Conservation (phyloP, 2,329 filamentous ascomycete species). For the Whalleya microplaca region DNA sequence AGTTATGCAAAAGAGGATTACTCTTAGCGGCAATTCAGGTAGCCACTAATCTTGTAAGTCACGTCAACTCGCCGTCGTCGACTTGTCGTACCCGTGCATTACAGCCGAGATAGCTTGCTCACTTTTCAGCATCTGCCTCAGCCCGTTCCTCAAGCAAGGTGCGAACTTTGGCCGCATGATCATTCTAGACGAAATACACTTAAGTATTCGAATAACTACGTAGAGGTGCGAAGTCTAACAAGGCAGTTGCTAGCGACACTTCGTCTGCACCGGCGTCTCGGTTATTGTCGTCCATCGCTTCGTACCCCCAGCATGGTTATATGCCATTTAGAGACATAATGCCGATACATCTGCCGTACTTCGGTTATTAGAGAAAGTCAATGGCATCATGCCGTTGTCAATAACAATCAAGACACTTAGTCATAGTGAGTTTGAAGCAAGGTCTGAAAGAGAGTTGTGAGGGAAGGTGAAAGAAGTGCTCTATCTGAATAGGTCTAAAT, state of each 20-base stretch:
- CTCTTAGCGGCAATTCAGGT: conserved; percentile 2
- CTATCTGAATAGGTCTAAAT: too few species aligned
- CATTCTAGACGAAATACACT: conserved; percentile 78
- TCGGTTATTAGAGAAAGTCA: background rate
- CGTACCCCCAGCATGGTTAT: conserved; percentile 66
- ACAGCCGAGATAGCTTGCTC: conserved; percentile 68
- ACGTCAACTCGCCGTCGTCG: conserved; percentile 66
- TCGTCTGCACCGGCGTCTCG: conserved; percentile 72
- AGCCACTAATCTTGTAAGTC: conserved; percentile 40
- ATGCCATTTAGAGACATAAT: conserved; percentile 48
- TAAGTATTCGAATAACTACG: conserved; percentile 68
- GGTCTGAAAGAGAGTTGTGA: too few species aligned
- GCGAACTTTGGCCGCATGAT: conserved; percentile 59
- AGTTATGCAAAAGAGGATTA: too few species aligned
- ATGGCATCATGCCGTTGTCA: too few species aligned
- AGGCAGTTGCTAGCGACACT: conserved; percentile 65
- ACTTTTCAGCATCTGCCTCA: conserved; percentile 73
- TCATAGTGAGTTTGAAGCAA: too few species aligned
- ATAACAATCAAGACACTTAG: too few species aligned
- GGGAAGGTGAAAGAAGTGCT: too few species aligned
- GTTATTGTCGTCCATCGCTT: conserved; percentile 77
- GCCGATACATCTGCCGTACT: conserved; percentile 43
- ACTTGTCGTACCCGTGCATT: conserved; percentile 74
- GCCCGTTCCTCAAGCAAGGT: conserved; percentile 64
- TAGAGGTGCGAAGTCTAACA: conserved; percentile 62